Evolutionary conservation across 2,329 filamentous ascomycete species (phyloP), one percentile per base, ranked within the genome.

Genomic region (Fusarium praegraminearum): DNA sequence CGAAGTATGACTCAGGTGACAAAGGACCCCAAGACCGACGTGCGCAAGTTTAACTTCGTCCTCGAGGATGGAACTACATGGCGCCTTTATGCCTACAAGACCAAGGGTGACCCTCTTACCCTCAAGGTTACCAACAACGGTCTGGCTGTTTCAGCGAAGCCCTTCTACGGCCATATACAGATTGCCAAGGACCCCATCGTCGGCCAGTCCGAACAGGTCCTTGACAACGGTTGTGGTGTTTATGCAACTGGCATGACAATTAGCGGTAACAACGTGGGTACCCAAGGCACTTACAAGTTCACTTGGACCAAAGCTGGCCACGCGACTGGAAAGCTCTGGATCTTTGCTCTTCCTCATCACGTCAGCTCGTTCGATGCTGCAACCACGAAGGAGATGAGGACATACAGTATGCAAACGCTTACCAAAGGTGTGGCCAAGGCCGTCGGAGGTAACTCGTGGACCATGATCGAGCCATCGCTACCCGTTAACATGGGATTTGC

Each of bases 261-360:
- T 26, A 86, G 87, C 6, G 95, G 92, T 1, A 85, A 85, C 6
- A 86, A 86, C 2, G 80, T 81, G 44, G 89, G 87, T 3, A 81
- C 81, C 1, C 82, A 81, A 13, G 95, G 93, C 13, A 88, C 84
- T 3, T 99, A 98, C 77, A 88, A 82, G 0, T 87, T 98, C 60
- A 80, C 81, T 0, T 98, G 92, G 82, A 80, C 83, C n/a, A 95
- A 93, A 75, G 85, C 83, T 1, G 95, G 94, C 8, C 83, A 89
- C 36, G 76, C 83, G 18, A 78, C 81, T 9, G 82, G 87, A 18
- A 86, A 83, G 63, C 83, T 97, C 24, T 83, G 96, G 68, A 96
- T 97, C 90, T 98, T 92, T 77, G 93, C 92, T 18, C 82, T 99
- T 49, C 93, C 94, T 24, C 96, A 98, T 78, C 96, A 98, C 71